These are phyloP conservation scores for Citrus maxima DNA, from an alignment of 345 rosid genomes.

Conservation along the genomic window DNA sequence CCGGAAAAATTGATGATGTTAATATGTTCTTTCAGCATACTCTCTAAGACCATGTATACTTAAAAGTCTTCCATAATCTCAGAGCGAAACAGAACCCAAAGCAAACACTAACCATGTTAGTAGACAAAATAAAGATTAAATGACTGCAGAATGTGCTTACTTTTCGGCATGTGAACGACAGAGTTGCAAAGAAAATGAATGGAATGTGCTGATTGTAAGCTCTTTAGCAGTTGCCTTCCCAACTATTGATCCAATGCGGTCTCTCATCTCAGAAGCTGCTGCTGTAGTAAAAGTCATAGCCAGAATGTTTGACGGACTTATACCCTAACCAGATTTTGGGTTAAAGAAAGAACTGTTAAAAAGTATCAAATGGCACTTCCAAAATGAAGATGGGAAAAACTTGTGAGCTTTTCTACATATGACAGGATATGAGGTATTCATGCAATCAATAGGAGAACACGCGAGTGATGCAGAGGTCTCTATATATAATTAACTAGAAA, in stretches of 20 bases:
- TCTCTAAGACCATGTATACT: not conserved
- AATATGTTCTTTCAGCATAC: not conserved
- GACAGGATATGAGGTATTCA: not conserved
- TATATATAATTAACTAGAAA: not conserved
- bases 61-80: not conserved
- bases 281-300: slow-evolving; percentile 99
- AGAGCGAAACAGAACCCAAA: slow-evolving; percentile 8
- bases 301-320: slow-evolving; percentile 74
- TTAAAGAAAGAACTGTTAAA: not conserved
- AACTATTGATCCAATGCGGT: slow-evolving; percentile 66
- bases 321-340: slow-evolving; percentile 50
- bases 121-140: not conserved
- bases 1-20: not conserved
- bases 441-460: not conserved
- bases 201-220: slow-evolving; percentile 85
- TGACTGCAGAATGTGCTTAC: slow-evolving; percentile 37
- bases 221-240: slow-evolving; percentile 84
- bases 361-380: slow-evolving; percentile 2
- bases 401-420: not conserved
- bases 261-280: slow-evolving; percentile 95
- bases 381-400: not conserved
- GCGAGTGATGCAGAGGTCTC: not conserved
- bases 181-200: slow-evolving; percentile 89
- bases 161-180: slow-evolving; percentile 93
- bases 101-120: not conserved